A percentile compares a stretch with the other conserved stretches of the same genome.
Conservation (phyloP, 768 basidiomycete genomes). For the Podaxis pistillaris region DNA sequence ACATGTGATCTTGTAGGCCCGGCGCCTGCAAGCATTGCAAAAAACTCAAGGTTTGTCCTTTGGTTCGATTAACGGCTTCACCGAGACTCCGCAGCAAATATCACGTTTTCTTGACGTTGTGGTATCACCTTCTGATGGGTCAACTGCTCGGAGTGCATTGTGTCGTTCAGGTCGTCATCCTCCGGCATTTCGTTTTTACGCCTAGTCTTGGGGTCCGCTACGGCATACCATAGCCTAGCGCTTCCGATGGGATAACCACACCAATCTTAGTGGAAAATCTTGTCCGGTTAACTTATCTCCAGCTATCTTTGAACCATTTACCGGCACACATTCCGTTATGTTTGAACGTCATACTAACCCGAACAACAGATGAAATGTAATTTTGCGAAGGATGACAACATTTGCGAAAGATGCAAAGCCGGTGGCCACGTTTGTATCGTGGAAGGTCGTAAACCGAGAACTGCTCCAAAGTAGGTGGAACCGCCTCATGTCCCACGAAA, state of each 20-base stretch:
- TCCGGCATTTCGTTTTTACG: too few relatives aligned
- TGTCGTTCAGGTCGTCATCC: too few relatives aligned
- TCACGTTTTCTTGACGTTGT: background rate
- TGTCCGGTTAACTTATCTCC: background rate
- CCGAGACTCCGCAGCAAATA: background rate
- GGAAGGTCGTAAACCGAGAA: constrained; percentile 77
- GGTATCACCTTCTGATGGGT: background rate
- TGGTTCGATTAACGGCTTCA: constrained; percentile 9
- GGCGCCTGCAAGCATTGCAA: constrained; percentile 88
- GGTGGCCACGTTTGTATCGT: constrained; percentile 79
- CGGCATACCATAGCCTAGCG: background rate
- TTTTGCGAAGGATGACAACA: constrained; percentile 67
- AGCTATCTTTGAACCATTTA: background rate
- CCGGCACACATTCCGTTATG: background rate
- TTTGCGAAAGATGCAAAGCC: constrained; percentile 75
- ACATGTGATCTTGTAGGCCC: constrained; percentile 42
- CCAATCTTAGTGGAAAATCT: background rate
- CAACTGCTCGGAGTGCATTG: background rate
- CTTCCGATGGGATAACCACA: background rate
- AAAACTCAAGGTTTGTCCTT: constrained; percentile 70
- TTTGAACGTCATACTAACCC: constrained; percentile 7
- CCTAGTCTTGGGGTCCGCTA: background rate
- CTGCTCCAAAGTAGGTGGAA: constrained; percentile 74
- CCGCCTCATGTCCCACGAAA: constrained; percentile 12
- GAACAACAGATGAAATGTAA: constrained; percentile 79